Evolutionary conservation across 164 flowering plant species (phyloP).

Genomic region (Chimonanthus praecox): DNA sequence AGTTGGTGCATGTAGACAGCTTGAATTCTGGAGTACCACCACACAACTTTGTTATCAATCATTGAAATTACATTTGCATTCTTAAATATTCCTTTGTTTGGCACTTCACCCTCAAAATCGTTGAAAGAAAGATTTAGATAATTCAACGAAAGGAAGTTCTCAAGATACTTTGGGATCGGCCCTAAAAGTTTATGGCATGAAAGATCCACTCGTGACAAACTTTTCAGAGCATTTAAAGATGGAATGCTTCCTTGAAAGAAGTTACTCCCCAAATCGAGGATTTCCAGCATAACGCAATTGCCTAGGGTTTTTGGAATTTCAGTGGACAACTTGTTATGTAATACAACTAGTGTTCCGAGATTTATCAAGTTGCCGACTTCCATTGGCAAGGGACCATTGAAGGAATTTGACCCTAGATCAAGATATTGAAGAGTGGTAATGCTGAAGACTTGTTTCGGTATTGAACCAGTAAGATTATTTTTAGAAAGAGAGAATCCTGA

Average conservation of each 20-base stretch:
- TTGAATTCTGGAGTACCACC: constrained; percentile 3
- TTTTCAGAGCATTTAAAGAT: constrained; percentile 1
- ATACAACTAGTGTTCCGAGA: not conserved
- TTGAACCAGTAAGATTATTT: not conserved
- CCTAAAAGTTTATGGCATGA: constrained; percentile 5
- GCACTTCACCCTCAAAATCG: constrained; percentile 9
- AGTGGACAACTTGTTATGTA: not conserved
- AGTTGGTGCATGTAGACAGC: constrained; percentile 3
- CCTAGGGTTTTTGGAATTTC: constrained; percentile 8
- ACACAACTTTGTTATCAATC: constrained; percentile 7
- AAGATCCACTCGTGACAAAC: constrained; percentile 1
- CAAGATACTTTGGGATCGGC: not conserved
- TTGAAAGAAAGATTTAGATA: constrained; percentile 12
- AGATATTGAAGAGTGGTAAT: not conserved
- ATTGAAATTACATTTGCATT: constrained; percentile 8
- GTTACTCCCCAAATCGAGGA: not conserved
- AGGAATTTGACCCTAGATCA: not conserved
- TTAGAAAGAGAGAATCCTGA: not conserved
- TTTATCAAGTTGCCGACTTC: not conserved
- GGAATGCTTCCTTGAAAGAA: constrained; percentile 12
- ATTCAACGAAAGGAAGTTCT: not conserved
- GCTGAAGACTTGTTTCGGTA: not conserved
- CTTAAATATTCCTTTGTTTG: constrained; percentile 3
- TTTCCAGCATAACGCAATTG: not conserved
- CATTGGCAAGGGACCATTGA: not conserved